Evolutionary conservation across 73 alveolate genomes (phyloP), one percentile per base, ranked within the genome.

Genomic region (Paramecium biaurelia): DNA sequence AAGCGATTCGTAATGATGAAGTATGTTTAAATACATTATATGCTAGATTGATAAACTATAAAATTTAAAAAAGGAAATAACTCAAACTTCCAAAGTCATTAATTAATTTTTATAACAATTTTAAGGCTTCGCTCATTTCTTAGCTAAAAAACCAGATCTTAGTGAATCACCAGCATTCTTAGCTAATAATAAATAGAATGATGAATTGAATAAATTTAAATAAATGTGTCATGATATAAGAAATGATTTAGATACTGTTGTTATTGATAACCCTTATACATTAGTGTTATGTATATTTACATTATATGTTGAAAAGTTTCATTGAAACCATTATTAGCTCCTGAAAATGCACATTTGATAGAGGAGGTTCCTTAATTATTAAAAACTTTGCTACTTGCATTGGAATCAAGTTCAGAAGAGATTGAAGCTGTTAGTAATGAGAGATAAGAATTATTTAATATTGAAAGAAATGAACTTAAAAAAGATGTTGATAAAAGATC

Each of bases 1-100:
- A 79, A 79, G 90, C 90, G 2, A 79, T 79, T 26, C 45, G 90
- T 30, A 79, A 79, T 79, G 90, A 79, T 79, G 90, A 79, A 79
- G 56, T 79, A 79, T 11, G 11, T n/a, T 63, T 38, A 26, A 6
- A 15, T 23, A 4, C 2, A 23, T 63, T 63, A 63, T 63, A 21
- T 63, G 2, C 0, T 53, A 63, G 84, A 18, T 63, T 63, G 90
- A 79, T 45, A 79, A 79, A 79, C 37, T 79, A 12, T 23, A 79
- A 42, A 23, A 20, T 10, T 47, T 79, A 43, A 41, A 79, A 45
- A 79, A 79, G 24, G 90, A 79, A 47, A 79, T 79, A 2, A 34
- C 11, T 12, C 14, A 24, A 23, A 79, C 90, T 6, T 23, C 45
- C 6, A 79, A 79, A 34, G 56, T 79, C 56, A 42, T 79, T 14